These are phyloP conservation scores for Neopestalotiopsis clavispora DNA, from an alignment of 2,329 filamentous ascomycete genomes.

Conservation along the genomic window DNA sequence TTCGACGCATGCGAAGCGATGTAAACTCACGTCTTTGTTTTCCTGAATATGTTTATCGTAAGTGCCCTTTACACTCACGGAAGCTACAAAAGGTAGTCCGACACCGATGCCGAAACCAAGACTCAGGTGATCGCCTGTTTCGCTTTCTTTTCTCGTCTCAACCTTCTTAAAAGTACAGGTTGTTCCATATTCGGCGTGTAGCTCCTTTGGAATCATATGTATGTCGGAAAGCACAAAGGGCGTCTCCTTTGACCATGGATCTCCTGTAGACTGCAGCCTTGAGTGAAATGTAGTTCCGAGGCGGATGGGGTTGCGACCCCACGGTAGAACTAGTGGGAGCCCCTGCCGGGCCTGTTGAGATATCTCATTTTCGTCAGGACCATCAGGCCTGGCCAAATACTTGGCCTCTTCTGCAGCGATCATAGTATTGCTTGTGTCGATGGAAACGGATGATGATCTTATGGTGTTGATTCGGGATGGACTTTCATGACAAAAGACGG, in stretches of 20 bases:
- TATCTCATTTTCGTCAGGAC: not conserved
- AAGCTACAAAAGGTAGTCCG: not conserved
- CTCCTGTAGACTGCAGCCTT: not conserved
- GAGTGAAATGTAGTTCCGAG: not conserved
- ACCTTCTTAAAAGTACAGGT: not conserved
- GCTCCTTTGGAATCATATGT: not conserved
- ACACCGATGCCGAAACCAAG: not conserved
- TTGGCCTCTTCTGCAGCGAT: not conserved
- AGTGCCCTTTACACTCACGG: not conserved
- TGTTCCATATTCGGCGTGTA: not conserved
- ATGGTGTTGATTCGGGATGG: not conserved
- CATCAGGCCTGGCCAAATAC: not conserved
- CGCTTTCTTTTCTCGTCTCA: not conserved
- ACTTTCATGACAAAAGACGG: not conserved
- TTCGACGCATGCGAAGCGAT: not conserved
- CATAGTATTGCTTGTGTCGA: not conserved
- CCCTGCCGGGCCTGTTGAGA: not conserved
- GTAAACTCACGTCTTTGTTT: not conserved
- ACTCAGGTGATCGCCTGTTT: not conserved
- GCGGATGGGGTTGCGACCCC: not conserved
- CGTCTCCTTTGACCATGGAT: not conserved
- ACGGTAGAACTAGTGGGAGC: not conserved
- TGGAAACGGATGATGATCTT: not conserved
- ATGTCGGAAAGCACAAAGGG: not conserved
- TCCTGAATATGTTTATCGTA: not conserved